phyloP scores from a whole-genome alignment of 176 grass and related monocot genomes.

The Saccharum spontaneum region DNA sequence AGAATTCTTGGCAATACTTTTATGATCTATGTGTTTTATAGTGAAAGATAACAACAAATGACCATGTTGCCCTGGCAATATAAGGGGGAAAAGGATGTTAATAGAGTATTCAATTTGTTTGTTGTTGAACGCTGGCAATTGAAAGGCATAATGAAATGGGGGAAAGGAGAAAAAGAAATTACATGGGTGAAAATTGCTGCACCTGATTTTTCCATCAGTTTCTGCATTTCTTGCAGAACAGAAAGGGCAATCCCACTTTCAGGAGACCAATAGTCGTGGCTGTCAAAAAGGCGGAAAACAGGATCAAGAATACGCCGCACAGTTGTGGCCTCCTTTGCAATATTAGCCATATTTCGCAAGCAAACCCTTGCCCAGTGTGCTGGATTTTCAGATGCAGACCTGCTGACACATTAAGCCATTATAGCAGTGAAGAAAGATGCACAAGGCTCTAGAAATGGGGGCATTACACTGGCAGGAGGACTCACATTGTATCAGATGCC shows the following conservation, averaged over 20 bases:
- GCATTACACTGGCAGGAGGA: conserved; percentile 4
- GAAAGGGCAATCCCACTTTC: conserved; percentile 78
- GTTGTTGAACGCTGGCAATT: neutral
- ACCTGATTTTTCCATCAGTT: conserved; percentile 86
- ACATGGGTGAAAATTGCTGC: conserved; percentile 34
- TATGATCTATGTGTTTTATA: conserved; percentile 92
- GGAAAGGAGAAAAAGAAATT: conserved; percentile 40
- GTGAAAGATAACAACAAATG: conserved; percentile 85
- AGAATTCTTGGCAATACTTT: conserved; percentile 71
- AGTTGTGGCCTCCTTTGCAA: conserved; percentile 88
- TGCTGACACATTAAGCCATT: conserved; percentile 44
- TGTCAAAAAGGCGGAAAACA: conserved; percentile 81
- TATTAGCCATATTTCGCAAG: conserved; percentile 89
- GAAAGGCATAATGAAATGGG: neutral
- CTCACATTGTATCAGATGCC: conserved; percentile 66
- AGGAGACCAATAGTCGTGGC: conserved; percentile 73
- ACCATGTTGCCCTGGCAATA: conserved; percentile 71
- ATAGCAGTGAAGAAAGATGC: conserved; percentile 4
- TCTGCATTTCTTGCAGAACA: conserved; percentile 89
- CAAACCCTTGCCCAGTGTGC: conserved; percentile 81
- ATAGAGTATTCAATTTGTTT: conserved; percentile 10
- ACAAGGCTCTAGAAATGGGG: conserved; percentile 11
- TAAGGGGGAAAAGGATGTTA: conserved; percentile 8
- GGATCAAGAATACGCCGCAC: conserved; percentile 84
- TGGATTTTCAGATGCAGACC: conserved; percentile 68